Conservation (phyloP, 257 asterid species). For the Linderniella brevidens region DNA sequence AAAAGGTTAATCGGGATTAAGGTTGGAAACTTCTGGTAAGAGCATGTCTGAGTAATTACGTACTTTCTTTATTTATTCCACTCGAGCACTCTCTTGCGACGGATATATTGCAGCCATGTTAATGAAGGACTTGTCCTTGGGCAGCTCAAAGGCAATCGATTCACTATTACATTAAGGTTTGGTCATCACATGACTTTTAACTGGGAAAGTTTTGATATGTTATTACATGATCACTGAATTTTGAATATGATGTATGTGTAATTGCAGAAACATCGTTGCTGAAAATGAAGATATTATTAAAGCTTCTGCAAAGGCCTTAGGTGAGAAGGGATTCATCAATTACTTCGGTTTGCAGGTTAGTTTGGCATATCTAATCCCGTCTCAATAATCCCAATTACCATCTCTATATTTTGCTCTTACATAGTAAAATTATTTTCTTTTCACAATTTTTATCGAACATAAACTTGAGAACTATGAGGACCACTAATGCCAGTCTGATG, state of each 20-base stretch:
- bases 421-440: no score
- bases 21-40: conserved; percentile 95
- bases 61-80: conserved; percentile 10
- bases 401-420: no score
- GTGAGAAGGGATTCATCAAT: conserved; percentile 70
- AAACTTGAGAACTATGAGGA: no score
- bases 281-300: conserved; percentile 57
- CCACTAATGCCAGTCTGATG: no score
- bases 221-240: conserved; percentile 10
- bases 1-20: conserved; percentile 66
- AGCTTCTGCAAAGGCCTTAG: conserved; percentile 61
- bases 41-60: conserved; percentile 9
- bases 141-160: conserved; percentile 81
- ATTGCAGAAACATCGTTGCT: conserved; percentile 61
- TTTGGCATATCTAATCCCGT: conserved; percentile 1
- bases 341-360: conserved; percentile 90
- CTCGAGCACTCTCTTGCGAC: conserved; percentile 7
- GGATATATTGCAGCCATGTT: conserved; percentile 48
- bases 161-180: conserved; percentile 76
- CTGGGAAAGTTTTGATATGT: conserved; percentile 1
- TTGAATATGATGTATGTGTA: conserved; percentile 1
- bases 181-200: conserved; percentile 2
- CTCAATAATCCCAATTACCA: neutral
- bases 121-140: conserved; percentile 85
- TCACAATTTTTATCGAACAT: no score